A percentile compares a stretch with the other conserved stretches of the same genome.
Conservation (phyloP, 768 basidiomycete species). For the Serendipita sp. region DNA sequence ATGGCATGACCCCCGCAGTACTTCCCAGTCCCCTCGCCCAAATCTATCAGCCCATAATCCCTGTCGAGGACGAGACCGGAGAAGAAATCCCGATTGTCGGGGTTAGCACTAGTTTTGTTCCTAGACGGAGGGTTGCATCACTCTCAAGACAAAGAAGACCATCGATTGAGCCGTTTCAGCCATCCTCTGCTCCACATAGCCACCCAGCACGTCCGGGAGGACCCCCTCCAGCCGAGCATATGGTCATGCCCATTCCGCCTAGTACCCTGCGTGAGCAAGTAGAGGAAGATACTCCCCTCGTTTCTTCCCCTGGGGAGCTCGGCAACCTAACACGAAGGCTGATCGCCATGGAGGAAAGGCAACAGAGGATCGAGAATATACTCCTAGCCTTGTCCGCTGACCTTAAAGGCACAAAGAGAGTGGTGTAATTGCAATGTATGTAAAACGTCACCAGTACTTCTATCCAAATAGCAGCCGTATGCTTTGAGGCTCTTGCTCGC, state of each 20-base stretch:
- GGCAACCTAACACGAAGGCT: constrained; percentile 21
- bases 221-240: constrained; percentile 18
- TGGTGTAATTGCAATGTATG: neutral
- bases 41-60: constrained; percentile 47
- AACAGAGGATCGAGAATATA: constrained; percentile 33
- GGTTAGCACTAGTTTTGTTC: neutral
- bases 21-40: constrained; percentile 51
- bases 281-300: constrained; percentile 12
- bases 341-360: constrained; percentile 27
- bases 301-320: constrained; percentile 13
- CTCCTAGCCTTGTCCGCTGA: constrained; percentile 14
- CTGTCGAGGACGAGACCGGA: constrained; percentile 9
- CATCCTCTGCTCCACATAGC: neutral
- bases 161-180: neutral
- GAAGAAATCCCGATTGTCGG: constrained; percentile 15
- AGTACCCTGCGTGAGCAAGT: neutral
- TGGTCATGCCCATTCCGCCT: constrained; percentile 7
- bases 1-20: constrained; percentile 24
- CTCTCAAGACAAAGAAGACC: neutral
- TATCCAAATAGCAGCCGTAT: too few species aligned
- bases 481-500: too few species aligned
- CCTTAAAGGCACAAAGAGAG: neutral
- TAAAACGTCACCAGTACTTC: too few species aligned
- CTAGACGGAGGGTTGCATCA: neutral
- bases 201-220: constrained; percentile 10